A percentile compares a stretch with the other conserved stretches of the same genome.
Evolutionary conservation across 768 basidiomycete genomes (phyloP).

Genomic region (Boletellus sp.): DNA sequence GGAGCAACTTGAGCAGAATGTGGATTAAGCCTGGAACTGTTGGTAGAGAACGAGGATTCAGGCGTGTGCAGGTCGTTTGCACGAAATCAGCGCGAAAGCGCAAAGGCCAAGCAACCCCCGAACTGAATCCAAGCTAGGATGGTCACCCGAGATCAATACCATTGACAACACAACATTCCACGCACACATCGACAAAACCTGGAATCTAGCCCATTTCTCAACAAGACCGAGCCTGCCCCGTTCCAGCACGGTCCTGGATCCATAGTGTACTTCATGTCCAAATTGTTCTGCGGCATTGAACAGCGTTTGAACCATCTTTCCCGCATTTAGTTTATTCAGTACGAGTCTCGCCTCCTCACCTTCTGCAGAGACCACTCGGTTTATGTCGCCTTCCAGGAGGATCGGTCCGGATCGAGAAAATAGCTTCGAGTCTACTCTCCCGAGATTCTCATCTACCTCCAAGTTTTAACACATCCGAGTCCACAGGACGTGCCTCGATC

Average conservation of each 20-base stretch:
- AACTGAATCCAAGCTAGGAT: too few relatives aligned
- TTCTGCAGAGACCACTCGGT: not conserved
- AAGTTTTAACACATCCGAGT: not conserved
- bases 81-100: too few relatives aligned
- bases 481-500: not conserved
- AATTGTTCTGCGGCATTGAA: slow-evolving; percentile 13
- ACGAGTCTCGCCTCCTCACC: slow-evolving; percentile 11
- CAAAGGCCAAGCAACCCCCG: too few relatives aligned
- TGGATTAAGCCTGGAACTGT: too few relatives aligned
- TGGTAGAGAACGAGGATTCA: too few relatives aligned
- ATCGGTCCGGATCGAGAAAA: not conserved
- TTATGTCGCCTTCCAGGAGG: not conserved
- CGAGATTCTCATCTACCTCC: not conserved
- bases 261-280: slow-evolving; percentile 10
- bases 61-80: too few relatives aligned
- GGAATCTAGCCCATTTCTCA: too few relatives aligned
- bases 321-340: slow-evolving; percentile 12
- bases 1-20: too few relatives aligned
- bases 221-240: slow-evolving; percentile 3
- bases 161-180: too few relatives aligned
- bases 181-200: too few relatives aligned
- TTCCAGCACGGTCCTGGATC: slow-evolving; percentile 4
- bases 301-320: slow-evolving; percentile 15
- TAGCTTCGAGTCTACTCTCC: not conserved
- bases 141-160: too few relatives aligned